Percentiles rank a stretch among this genome's conserved stretches.
phyloP scores from a whole-genome alignment of 345 rosid species.

The Moringa oleifera region DNA sequence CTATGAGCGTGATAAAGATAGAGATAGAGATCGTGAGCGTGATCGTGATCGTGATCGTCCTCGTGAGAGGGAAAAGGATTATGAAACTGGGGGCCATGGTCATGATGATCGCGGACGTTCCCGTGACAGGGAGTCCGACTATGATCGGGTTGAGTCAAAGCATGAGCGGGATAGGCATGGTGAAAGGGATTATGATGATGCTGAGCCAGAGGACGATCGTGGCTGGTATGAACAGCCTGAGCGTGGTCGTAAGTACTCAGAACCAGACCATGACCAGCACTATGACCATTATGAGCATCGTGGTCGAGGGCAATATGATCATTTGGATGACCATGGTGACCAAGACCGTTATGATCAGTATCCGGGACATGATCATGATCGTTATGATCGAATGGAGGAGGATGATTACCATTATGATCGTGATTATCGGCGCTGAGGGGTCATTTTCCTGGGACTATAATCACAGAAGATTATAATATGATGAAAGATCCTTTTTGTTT shows the following conservation, averaged over 20 bases:
- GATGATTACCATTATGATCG: slow-evolving; percentile 20
- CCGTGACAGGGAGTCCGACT: slow-evolving; percentile 57
- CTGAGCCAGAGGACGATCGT: slow-evolving; percentile 44
- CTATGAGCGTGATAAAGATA: slow-evolving; percentile 39
- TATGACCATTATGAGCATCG: slow-evolving; percentile 53
- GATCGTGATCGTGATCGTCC: slow-evolving; percentile 48
- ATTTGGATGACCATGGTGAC: slow-evolving; percentile 38
- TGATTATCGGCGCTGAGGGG: no score
- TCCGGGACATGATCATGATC: slow-evolving; percentile 41
- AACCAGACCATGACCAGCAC: slow-evolving; percentile 35
- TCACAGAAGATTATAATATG: no score
- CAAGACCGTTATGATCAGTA: slow-evolving; percentile 64
- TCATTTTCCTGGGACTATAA: no score
- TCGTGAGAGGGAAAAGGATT: slow-evolving; percentile 39
- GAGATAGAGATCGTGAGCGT: slow-evolving; percentile 53
- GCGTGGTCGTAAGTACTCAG: slow-evolving; percentile 43
- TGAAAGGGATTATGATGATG: slow-evolving; percentile 56
- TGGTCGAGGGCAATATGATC: slow-evolving; percentile 29
- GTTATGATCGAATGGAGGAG: slow-evolving; percentile 59
- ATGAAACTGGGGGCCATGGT: slow-evolving; percentile 44
- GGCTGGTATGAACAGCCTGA: slow-evolving; percentile 55
- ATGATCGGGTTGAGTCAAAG: slow-evolving; percentile 54
- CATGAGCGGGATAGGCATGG: slow-evolving; percentile 49
- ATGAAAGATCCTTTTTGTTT: no score
- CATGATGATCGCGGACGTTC: slow-evolving; percentile 52